Percentiles rank a stretch among this genome's conserved stretches.
These are phyloP conservation scores for Fomitopsis schrenkii DNA, from an alignment of 1,284 basidiomycete species.

Conservation along the genomic window DNA sequence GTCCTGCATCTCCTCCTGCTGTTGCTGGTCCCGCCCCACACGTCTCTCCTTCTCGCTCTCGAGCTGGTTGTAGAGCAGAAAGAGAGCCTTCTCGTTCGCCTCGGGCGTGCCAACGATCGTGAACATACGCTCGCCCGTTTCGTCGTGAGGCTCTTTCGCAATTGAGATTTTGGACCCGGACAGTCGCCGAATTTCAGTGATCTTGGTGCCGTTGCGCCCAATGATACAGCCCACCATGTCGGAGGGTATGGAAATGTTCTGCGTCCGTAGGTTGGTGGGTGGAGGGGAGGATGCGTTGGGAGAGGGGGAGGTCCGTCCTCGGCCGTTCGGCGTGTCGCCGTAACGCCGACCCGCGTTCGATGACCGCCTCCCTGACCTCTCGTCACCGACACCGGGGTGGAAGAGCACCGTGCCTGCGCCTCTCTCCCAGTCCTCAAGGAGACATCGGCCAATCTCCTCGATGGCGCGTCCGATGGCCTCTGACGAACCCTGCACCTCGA, in stretches of 20 bases:
- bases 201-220: constrained; percentile 95
- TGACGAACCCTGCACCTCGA: constrained; percentile 92
- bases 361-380: constrained; percentile 43
- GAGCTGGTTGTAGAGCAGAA: constrained; percentile 94
- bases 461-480: constrained; percentile 91
- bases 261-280: constrained; percentile 84
- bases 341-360: constrained; percentile 37
- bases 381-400: constrained; percentile 86
- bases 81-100: constrained; percentile 94
- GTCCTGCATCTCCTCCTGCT: constrained; percentile 41
- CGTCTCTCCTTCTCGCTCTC: constrained; percentile 95
- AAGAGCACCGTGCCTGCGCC: constrained; percentile 91
- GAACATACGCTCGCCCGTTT: constrained; percentile 99
- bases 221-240: constrained; percentile 99
- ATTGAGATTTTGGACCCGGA: constrained; percentile 97
- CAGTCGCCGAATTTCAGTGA: constrained; percentile 96
- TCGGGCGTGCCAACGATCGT: constrained; percentile 97
- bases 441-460: constrained; percentile 92
- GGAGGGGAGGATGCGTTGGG: constrained; percentile 56
- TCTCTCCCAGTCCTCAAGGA: constrained; percentile 96
- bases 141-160: constrained; percentile 97
- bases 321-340: constrained; percentile 43
- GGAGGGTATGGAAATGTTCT: constrained; percentile 98
- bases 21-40: constrained; percentile 75
- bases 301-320: constrained; percentile 60